These are phyloP conservation scores for Vitrella brassicaformis DNA, from an alignment of 73 alveolate species.

Conservation along the genomic window DNA sequence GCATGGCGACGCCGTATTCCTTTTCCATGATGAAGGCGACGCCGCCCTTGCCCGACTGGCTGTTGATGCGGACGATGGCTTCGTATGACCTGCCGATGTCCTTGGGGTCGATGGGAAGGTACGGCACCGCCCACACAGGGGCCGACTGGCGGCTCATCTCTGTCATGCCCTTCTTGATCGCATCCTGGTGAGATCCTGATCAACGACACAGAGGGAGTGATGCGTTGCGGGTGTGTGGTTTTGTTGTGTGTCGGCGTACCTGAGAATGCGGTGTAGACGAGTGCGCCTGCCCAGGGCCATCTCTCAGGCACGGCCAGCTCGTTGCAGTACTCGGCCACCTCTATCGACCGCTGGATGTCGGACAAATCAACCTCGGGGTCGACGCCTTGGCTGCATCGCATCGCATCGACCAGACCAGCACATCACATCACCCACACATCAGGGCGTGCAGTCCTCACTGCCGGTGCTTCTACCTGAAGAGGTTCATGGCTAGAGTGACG, in stretches of 20 bases:
- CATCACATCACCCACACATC: too few relatives aligned
- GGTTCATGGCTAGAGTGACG: slow-evolving; percentile 34
- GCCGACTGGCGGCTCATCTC: neutral
- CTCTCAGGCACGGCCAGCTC: slow-evolving; percentile 28
- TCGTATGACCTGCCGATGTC: slow-evolving; percentile 32
- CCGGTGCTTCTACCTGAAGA: too few relatives aligned
- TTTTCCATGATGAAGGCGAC: slow-evolving; percentile 33
- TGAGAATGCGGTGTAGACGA: slow-evolving; percentile 37
- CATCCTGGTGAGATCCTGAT: slow-evolving; percentile 38
- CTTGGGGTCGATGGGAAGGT: slow-evolving; percentile 30
- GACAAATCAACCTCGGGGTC: slow-evolving; percentile 20
- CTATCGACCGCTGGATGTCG: slow-evolving; percentile 14
- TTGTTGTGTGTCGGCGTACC: too few relatives aligned
- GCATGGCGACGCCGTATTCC: slow-evolving; percentile 29
- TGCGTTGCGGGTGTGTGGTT: too few relatives aligned
- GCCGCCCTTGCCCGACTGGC: slow-evolving; percentile 32
- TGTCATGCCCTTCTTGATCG: slow-evolving; percentile 39
- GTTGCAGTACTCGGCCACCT: slow-evolving; percentile 34
- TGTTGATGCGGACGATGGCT: slow-evolving; percentile 35
- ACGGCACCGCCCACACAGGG: slow-evolving; percentile 11
- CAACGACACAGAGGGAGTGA: too few relatives aligned
- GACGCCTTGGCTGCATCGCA: slow-evolving; percentile 39
- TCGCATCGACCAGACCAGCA: too few relatives aligned
- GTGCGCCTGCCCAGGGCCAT: slow-evolving; percentile 33
- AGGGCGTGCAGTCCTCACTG: too few relatives aligned